Percentiles rank a stretch among this genome's conserved stretches.
phyloP scores from a whole-genome alignment of 306 rosid genomes.

The Acacia melanoxylon region DNA sequence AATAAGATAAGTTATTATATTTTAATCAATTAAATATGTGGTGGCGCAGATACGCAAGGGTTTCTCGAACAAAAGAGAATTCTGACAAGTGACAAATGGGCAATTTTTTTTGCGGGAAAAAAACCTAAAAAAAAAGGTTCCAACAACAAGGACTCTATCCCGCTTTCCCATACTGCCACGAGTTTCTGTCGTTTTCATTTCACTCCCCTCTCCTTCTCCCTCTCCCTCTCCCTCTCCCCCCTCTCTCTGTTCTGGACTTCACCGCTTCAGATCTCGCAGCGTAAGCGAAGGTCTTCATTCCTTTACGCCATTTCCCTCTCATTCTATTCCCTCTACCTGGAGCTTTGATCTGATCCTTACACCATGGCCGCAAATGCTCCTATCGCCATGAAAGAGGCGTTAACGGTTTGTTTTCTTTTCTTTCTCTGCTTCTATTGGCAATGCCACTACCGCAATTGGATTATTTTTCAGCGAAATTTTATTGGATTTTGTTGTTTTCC shows the following conservation, averaged over 20 bases:
- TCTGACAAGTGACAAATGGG: no score
- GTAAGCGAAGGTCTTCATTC: constrained; percentile 5
- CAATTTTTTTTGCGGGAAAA: no score
- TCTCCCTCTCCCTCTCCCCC: constrained; percentile 8
- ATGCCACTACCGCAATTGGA: constrained; percentile 6
- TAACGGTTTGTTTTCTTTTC: constrained; percentile 52
- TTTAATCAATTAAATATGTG: no score
- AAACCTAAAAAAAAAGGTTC: not conserved
- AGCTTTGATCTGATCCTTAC: constrained; percentile 30
- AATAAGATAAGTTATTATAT: no score
- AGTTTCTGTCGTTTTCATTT: not conserved
- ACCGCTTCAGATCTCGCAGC: constrained; percentile 23
- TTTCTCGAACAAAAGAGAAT: no score
- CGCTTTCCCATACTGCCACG: not conserved
- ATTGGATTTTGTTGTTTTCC: not conserved
- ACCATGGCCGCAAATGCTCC: constrained; percentile 75
- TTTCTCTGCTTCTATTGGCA: not conserved
- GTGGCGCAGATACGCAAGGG: no score
- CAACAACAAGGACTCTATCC: not conserved
- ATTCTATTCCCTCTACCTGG: constrained; percentile 7
- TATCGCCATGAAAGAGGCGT: constrained; percentile 62
- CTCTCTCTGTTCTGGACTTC: not conserved
- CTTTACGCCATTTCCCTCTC: constrained; percentile 1
- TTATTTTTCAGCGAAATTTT: constrained; percentile 4
- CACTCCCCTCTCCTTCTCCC: constrained; percentile 4